A percentile compares a stretch with the other conserved stretches of the same genome.
Conservation (phyloP, 169 alveolate genomes). For the Plasmodium inui region DNA sequence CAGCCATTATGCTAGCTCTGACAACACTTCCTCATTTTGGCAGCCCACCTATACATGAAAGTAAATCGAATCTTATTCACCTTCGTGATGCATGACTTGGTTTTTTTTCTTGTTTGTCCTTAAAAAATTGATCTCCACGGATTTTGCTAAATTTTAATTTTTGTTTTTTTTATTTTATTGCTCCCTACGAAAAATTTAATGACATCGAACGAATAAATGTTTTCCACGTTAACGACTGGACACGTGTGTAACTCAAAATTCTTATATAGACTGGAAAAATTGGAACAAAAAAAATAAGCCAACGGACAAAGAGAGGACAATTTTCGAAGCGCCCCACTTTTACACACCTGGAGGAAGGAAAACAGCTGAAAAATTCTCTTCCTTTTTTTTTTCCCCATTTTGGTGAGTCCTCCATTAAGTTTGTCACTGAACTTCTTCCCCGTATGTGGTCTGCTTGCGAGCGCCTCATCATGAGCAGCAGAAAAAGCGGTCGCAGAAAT, state of each 20-base stretch:
- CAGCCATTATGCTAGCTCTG: not conserved
- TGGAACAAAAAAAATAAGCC: not conserved
- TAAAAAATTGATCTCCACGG: not conserved
- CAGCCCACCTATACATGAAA: not conserved
- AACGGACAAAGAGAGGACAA: not conserved
- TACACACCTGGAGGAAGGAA: not conserved
- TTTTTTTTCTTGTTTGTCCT: not conserved
- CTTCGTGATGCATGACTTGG: not conserved
- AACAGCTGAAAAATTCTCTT: not conserved
- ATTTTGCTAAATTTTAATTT: not conserved
- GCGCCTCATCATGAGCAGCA: not conserved
- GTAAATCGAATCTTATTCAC: not conserved
- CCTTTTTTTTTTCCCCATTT: not conserved
- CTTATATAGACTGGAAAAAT: constrained; percentile 10
- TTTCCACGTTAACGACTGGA: not conserved
- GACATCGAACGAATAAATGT: not conserved
- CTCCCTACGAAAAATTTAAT: not conserved
- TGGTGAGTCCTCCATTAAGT: not conserved
- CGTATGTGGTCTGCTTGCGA: not conserved
- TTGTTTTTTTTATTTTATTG: not conserved
- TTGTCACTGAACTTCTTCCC: not conserved
- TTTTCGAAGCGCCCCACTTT: not conserved
- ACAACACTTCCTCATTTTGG: not conserved
- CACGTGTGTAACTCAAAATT: constrained; percentile 11
- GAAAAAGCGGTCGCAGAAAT: not conserved